Evolutionary conservation across 305 asterid genomes (phyloP), one percentile per base, ranked within the genome.

Genomic region (Fraxinus dipetala): DNA sequence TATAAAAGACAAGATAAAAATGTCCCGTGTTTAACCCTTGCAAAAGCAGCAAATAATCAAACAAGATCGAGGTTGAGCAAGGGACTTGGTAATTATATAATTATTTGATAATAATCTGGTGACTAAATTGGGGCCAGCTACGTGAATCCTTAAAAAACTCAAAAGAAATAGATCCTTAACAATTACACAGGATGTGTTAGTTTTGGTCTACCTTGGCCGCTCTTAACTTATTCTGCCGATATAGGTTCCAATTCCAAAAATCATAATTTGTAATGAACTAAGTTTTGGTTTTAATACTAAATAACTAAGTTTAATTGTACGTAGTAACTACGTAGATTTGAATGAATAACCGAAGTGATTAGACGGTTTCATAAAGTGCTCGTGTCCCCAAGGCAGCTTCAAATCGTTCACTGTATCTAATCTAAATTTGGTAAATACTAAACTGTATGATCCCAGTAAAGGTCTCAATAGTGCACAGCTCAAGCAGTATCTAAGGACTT

Each of bases 401-500:
- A 9, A 3, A 61, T 61, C 32, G 11, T 61, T 61, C 72, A 22
- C 72, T 14, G 35, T 9, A 69, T 14, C 20, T 30, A 13, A 13
- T 28, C 38, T 28, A 30, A 69, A 69, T 69, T 30, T 69, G 75
- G 40, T 28, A 28, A 69, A 30, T 31, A 69, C 74, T 67, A 11
- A 63, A 67, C 74, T 30, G 20, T 67, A 4, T 28, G 36, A 67
- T 28, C 74, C 34, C 34, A 22, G 72, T 67, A 10, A 24, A 67
- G 38, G 8, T 67, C 74, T 30, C 38, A 28, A 30, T 30, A 69
- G 35, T 69, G 75, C 75, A 30, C 36, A 69, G 40, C 75, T 28
- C 75, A 26, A 69, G 75, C 13, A 30, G 74, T 28, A n/a, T 72
- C 36, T n/a, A 16, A 75, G 61, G 54, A 83, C 97, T 93, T 87